Base-by-base conservation (phyloP, 805 yeast genomes). In the Lachancea sp. region DNA sequence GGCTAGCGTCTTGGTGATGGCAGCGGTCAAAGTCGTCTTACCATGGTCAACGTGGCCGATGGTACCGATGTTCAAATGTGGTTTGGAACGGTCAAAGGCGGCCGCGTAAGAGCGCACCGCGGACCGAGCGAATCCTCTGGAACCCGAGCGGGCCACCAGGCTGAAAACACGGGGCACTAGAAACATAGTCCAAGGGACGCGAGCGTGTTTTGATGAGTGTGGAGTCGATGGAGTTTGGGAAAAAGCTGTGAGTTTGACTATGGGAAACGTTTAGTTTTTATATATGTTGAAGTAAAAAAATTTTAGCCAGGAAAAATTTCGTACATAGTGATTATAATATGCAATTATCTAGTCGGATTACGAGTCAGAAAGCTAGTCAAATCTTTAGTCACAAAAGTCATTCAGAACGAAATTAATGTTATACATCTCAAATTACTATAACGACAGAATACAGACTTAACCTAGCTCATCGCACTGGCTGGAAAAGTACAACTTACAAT, bases 21-120 rank as follows among this genome's bases (percentile, higher is more conserved):
- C 98, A 55, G 98, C 99, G 49, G 99, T 93, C 65, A 91, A 77
- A 45, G 98, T 90, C 60, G 98, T 90, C 74, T 91, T 91, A 71
- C 99, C 99, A 72, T 91, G 98, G 75, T 91, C 99, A 56, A 91
- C 98, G 70, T 91, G 98, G 57, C 98, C 98, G 68, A 91, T 91
- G 66, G 98, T 91, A 74, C 98, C 99, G 58, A 91, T 78, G 73
- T 91, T 91, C 58, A 91, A 82, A 67, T 91, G 98, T 41, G 98
- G 98, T 75, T 93, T 93, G 57, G 89, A 76, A 74, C 99, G 91
- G 70, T 85, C 85, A 67, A 91, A 93, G 41, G 91, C 77, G 41
- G 83, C 77, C 51, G 95, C 95, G 40, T 57, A 60, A 17, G 53
- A 45, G 49, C 66, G 54, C 25, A 39, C 34, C n/a, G 56, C 47